A percentile compares a stretch with the other conserved stretches of the same genome.
Conservation (phyloP, 2,329 filamentous ascomycete genomes). For the Alternaria brassicicola region DNA sequence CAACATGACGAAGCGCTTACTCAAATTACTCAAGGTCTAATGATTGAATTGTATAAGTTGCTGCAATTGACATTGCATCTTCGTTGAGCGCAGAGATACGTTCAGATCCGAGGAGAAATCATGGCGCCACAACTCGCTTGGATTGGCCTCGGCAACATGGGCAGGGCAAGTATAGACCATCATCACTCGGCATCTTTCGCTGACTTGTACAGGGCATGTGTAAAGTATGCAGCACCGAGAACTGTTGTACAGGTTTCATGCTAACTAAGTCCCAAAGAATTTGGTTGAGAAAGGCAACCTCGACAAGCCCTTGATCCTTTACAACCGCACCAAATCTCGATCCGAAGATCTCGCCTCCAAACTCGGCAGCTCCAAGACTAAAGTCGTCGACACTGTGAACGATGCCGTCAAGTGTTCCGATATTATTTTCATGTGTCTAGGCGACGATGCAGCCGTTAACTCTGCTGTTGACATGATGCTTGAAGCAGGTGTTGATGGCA, state of each 20-base stretch:
- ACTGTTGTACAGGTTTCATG: not conserved
- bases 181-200: not conserved
- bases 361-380: conserved; percentile 66
- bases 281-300: conserved; percentile 77
- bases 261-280: conserved; percentile 58
- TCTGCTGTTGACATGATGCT: conserved; percentile 65
- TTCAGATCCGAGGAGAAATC: conserved; percentile 7
- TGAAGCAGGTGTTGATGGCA: conserved; percentile 64
- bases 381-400: conserved; percentile 67
- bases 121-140: conserved; percentile 67
- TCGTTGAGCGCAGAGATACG: not conserved
- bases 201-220: conserved; percentile 70
- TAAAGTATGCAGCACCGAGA: conserved; percentile 42
- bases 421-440: conserved; percentile 81
- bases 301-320: conserved; percentile 73
- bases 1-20: conserved; percentile 6
- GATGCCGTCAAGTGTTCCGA: conserved; percentile 72
- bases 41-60: not conserved
- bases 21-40: not conserved
- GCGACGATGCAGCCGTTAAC: conserved; percentile 76
- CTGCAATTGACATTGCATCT: not conserved
- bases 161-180: conserved; percentile 62
- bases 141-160: conserved; percentile 90
- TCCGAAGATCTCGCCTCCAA: conserved; percentile 67
- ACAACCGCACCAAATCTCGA: conserved; percentile 76